These are phyloP conservation scores for Euphrasia confusa DNA, from an alignment of 257 asterid species.

Conservation along the genomic window DNA sequence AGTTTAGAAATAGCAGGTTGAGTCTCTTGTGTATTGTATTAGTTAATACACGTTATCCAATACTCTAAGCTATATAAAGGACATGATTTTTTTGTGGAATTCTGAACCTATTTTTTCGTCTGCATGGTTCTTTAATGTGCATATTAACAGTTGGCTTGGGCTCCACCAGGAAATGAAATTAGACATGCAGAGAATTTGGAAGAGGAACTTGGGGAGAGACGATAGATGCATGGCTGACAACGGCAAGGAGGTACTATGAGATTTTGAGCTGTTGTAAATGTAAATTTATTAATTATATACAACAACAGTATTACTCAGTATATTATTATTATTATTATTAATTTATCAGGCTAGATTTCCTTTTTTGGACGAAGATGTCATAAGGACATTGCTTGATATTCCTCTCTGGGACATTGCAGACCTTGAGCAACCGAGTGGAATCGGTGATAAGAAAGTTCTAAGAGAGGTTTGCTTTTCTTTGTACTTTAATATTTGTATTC, in stretches of 20 bases:
- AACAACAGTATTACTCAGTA: constrained; percentile 7
- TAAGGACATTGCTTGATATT: constrained; percentile 65
- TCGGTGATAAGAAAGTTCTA: constrained; percentile 83
- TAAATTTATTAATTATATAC: background rate
- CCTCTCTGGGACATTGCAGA: constrained; percentile 93
- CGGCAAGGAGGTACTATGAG: constrained; percentile 72
- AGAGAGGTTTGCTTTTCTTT: constrained; percentile 53
- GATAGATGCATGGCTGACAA: constrained; percentile 89
- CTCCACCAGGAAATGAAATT: constrained; percentile 87
- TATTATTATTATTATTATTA: constrained; percentile 5
- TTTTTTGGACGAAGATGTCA: constrained; percentile 90
- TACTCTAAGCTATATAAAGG: background rate
- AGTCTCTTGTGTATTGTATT: background rate
- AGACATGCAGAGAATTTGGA: constrained; percentile 98
- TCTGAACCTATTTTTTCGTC: background rate
- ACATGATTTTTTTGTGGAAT: constrained; percentile 7
- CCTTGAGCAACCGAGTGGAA: constrained; percentile 83
- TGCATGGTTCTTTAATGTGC: constrained; percentile 18
- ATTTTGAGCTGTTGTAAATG: constrained; percentile 10
- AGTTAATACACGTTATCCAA: background rate
- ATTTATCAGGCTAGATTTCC: constrained; percentile 79
- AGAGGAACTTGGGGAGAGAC: constrained; percentile 95
- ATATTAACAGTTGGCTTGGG: constrained; percentile 65
- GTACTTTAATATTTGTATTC: background rate
- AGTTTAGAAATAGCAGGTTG: constrained; percentile 73